phyloP scores from a whole-genome alignment of 208 protist species.

The Leishmania aethiopica region DNA sequence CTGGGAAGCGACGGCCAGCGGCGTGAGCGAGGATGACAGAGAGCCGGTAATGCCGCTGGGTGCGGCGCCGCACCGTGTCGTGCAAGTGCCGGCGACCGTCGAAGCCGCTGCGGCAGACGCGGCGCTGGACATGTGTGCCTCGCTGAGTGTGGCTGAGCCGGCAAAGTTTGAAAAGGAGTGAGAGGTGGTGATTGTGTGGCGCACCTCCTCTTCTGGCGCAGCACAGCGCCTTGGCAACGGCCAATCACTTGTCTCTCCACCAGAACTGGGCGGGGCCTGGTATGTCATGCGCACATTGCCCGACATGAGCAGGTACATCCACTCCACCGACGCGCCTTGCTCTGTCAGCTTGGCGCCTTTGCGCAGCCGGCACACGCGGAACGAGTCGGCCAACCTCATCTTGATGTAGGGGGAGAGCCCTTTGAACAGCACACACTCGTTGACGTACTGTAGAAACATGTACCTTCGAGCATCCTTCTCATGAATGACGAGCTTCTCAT shows the following conservation, averaged over 20 bases:
- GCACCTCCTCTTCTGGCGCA: background rate
- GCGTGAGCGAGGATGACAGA: background rate
- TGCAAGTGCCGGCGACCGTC: background rate
- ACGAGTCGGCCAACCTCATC: slow-evolving; percentile 53
- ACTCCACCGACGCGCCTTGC: slow-evolving; percentile 59
- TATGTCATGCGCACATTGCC: slow-evolving; percentile 54
- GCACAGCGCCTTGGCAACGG: background rate
- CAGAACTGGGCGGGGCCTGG: background rate
- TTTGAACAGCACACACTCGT: slow-evolving; percentile 47
- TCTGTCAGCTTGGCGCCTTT: slow-evolving; percentile 44
- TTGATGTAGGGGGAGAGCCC: slow-evolving; percentile 41
- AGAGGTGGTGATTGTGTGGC: background rate
- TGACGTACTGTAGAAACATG: slow-evolving; percentile 68
- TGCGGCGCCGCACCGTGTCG: background rate
- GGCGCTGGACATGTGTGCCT: slow-evolving; percentile 5
- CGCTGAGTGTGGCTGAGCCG: background rate
- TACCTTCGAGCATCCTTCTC: slow-evolving; percentile 46
- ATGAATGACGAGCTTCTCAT: slow-evolving; percentile 53
- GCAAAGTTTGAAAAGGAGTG: background rate
- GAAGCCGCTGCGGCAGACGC: background rate
- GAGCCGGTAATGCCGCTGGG: background rate
- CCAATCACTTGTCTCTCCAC: background rate
- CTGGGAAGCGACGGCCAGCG: background rate
- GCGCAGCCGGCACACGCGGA: slow-evolving; percentile 58
- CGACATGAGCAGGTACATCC: slow-evolving; percentile 81